Conservation (phyloP, 306 rosid species). For the Geum urbanum region DNA sequence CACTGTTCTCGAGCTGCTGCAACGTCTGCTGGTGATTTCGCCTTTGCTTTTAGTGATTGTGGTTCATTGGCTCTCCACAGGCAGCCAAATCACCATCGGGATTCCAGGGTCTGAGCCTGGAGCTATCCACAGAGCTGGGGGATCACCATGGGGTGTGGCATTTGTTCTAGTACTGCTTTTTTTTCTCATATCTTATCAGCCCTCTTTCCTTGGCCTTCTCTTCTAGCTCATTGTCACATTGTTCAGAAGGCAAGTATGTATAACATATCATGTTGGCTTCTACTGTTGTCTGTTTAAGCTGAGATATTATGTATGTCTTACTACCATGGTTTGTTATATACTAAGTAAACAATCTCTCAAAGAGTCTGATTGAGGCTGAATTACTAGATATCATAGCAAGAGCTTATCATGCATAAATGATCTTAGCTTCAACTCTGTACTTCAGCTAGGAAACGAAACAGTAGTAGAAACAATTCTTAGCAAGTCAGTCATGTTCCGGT, state of each 20-base stretch:
- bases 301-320: constrained; percentile 5
- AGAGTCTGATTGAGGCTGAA: not conserved
- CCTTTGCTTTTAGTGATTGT: constrained; percentile 57
- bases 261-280: not conserved
- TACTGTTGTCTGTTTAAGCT: not conserved
- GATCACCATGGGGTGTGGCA: constrained; percentile 79
- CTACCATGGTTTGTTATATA: not conserved
- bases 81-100: constrained; percentile 46
- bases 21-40: constrained; percentile 57
- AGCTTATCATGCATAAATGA: not conserved
- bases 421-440: not conserved
- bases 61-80: constrained; percentile 71
- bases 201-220: constrained; percentile 46
- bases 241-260: not conserved
- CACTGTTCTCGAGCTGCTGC: constrained; percentile 61
- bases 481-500: too few species aligned
- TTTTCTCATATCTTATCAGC: constrained; percentile 65
- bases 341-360: not conserved
- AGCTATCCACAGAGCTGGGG: constrained; percentile 67
- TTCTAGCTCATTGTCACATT: constrained; percentile 20
- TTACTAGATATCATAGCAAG: not conserved
- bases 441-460: not conserved
- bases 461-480: not conserved
- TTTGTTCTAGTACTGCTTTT: constrained; percentile 44
- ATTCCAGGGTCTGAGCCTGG: constrained; percentile 71